These are phyloP conservation scores for Phyllostachys edulis DNA, from an alignment of 176 grass and related monocot genomes.

Conservation along the genomic window DNA sequence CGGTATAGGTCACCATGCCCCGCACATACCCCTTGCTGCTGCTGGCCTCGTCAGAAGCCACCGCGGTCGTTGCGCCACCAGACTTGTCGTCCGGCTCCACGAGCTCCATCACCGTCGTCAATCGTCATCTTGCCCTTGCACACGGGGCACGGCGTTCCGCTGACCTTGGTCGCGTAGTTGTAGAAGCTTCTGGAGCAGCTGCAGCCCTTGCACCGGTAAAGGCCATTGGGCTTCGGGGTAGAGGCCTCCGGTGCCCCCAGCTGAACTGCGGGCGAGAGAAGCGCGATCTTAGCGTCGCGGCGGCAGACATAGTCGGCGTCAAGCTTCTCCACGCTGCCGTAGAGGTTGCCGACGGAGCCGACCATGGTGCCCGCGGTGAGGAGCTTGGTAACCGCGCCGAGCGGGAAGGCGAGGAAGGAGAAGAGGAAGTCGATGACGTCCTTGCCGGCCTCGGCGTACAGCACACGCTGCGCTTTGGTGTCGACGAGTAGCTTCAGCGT, in stretches of 20 bases:
- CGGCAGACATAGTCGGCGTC: background rate
- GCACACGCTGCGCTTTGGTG: constrained; percentile 13
- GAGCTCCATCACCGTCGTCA: background rate
- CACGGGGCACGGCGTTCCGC: background rate
- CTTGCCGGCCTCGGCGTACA: constrained; percentile 55
- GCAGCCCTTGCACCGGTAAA: background rate
- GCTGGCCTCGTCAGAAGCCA: too few species aligned
- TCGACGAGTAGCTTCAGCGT: background rate
- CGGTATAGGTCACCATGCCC: too few species aligned
- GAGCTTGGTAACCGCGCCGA: constrained; percentile 18
- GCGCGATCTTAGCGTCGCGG: background rate
- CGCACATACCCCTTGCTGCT: too few species aligned
- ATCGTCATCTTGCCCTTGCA: background rate
- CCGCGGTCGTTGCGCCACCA: too few species aligned
- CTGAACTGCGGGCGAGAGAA: background rate
- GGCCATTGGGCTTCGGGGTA: too few species aligned
- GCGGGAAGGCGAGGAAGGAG: constrained; percentile 35
- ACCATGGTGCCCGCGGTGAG: background rate
- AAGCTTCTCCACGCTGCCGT: constrained; percentile 33
- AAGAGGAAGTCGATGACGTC: constrained; percentile 60
- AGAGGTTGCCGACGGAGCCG: constrained; percentile 31
- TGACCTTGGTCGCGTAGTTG: background rate
- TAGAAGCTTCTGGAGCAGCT: background rate
- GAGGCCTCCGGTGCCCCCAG: too few species aligned
- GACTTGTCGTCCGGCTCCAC: too few species aligned